These are phyloP conservation scores for Fusarium bulbicola DNA, from an alignment of 2,329 filamentous ascomycete genomes.

Conservation along the genomic window DNA sequence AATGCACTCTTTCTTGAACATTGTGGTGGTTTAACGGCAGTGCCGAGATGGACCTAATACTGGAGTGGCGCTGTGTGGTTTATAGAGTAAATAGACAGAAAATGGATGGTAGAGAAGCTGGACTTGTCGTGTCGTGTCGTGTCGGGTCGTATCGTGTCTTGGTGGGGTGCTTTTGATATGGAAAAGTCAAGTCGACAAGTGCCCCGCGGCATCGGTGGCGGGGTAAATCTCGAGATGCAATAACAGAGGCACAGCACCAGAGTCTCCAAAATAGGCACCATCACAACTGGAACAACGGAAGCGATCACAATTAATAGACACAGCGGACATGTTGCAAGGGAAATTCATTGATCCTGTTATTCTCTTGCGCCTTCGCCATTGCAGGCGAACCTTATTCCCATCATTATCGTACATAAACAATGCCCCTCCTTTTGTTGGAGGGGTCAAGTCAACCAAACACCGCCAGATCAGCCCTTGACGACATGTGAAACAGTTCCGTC, in stretches of 20 bases:
- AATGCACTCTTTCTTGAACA: slow-evolving; percentile 94
- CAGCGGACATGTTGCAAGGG: neutral
- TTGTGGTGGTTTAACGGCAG: slow-evolving; percentile 54
- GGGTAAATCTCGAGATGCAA: slow-evolving; percentile 45
- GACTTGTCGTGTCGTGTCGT: neutral
- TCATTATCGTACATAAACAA: slow-evolving; percentile 25
- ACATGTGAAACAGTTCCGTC: slow-evolving; percentile 70
- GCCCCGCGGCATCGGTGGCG: slow-evolving; percentile 42
- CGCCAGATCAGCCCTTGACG: slow-evolving; percentile 56
- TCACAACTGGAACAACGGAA: neutral
- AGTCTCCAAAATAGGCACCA: neutral
- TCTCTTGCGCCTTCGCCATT: slow-evolving; percentile 9
- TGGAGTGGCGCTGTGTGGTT: neutral
- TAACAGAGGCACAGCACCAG: slow-evolving; percentile 20
- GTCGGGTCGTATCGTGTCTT: slow-evolving; percentile 17
- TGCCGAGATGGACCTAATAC: neutral
- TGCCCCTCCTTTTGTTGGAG: neutral
- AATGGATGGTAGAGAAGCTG: neutral
- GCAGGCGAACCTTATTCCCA: neutral
- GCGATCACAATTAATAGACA: neutral
- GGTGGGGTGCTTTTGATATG: slow-evolving; percentile 37
- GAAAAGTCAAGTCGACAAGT: slow-evolving; percentile 39
- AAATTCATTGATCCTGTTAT: slow-evolving; percentile 14
- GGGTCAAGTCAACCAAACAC: neutral
- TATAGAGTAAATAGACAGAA: neutral